Percentiles rank a stretch among this genome's conserved stretches.
These are phyloP conservation scores for Chytriomyces sp. DNA, from an alignment of 192 early-diverging fungal species.

Conservation along the genomic window DNA sequence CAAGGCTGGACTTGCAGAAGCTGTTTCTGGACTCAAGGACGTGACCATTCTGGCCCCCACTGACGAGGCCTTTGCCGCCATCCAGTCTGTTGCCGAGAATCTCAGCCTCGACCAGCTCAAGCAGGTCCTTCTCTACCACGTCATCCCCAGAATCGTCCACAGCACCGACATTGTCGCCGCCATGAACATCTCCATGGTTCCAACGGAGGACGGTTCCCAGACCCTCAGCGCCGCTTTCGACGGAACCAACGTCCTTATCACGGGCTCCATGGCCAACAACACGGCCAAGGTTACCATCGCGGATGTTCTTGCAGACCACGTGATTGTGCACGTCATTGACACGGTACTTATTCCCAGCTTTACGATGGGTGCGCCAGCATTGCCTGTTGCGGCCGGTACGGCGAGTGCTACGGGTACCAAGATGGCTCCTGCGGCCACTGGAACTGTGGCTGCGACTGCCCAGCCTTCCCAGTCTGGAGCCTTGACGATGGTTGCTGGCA, in stretches of 20 bases:
- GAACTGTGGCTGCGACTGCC: no score
- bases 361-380: no score
- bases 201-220: no score
- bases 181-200: no score
- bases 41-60: constrained; percentile 37
- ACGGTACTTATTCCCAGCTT: constrained; percentile 43
- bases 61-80: no score
- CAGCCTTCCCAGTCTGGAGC: no score
- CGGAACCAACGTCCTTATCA: constrained; percentile 30
- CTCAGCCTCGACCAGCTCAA: constrained; percentile 33
- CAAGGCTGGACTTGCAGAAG: not conserved
- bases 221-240: constrained; percentile 23
- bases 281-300: constrained; percentile 42
- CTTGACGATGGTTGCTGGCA: no score
- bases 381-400: no score
- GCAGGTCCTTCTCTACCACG: constrained; percentile 34
- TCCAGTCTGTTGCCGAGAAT: not conserved
- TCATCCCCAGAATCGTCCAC: constrained; percentile 8
- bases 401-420: no score
- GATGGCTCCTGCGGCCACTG: no score
- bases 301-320: constrained; percentile 41
- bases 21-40: constrained; percentile 12
- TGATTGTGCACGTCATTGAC: constrained; percentile 55
- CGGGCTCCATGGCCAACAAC: constrained; percentile 35
- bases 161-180: no score